A percentile compares a stretch with the other conserved stretches of the same genome.
Evolutionary conservation across 2,329 filamentous ascomycete genomes (phyloP).

Genomic region (Ceratocystis papillata): DNA sequence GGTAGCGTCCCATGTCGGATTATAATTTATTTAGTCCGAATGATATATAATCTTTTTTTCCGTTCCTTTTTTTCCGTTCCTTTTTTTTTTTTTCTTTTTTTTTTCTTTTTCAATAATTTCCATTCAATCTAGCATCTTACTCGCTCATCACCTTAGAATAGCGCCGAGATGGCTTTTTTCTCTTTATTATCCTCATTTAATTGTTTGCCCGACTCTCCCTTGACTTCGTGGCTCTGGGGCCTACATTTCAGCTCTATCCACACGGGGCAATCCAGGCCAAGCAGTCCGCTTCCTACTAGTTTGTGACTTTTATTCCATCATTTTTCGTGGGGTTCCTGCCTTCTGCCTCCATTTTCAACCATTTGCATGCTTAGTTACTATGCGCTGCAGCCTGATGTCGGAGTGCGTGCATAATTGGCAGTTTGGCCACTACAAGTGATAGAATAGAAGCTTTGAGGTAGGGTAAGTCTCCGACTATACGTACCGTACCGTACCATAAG

Average conservation of each 20-base stretch:
- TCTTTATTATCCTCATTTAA: neutral
- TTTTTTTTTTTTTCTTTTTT: neutral
- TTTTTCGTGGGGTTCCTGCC: constrained; percentile 2
- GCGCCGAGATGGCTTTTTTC: neutral
- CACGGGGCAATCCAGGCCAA: neutral
- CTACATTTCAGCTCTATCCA: neutral
- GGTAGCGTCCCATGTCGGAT: constrained; percentile 1
- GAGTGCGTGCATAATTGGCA: neutral
- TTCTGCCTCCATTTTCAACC: constrained; percentile 1
- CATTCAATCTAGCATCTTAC: neutral
- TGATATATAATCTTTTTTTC: constrained; percentile 19
- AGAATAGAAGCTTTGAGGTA: neutral
- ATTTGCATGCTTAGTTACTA: neutral
- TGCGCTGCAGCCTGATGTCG: neutral
- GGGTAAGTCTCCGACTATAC: neutral
- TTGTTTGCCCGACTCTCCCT: neutral
- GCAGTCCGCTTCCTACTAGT: no score
- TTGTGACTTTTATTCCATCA: constrained; percentile 5
- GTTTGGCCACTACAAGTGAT: neutral
- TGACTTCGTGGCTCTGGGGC: neutral
- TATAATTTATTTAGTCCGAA: neutral
- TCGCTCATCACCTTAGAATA: neutral
- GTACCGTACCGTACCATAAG: no score
- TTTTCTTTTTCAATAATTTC: no score
- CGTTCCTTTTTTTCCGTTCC: constrained; percentile 1